These are phyloP conservation scores for Barbatosphaeria neglecta DNA, from an alignment of 495 filamentous ascomycete species.

Conservation along the genomic window DNA sequence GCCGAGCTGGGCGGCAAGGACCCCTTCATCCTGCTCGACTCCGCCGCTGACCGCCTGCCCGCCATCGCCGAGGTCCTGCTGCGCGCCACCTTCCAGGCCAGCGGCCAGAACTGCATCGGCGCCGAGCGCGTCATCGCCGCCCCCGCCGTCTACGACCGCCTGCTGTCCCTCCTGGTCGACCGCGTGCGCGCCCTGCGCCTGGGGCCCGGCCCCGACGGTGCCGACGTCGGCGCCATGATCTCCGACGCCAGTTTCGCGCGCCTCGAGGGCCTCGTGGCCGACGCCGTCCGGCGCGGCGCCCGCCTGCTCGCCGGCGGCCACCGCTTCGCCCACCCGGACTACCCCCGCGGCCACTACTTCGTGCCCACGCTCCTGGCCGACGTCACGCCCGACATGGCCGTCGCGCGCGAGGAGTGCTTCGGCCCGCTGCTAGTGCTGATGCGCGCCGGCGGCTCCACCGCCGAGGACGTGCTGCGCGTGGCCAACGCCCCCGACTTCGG, in stretches of 20 bases:
- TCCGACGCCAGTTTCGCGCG: constrained; percentile 58
- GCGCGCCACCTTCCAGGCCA: constrained; percentile 86
- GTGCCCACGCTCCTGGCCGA: constrained; percentile 77
- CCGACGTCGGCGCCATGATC: constrained; percentile 85
- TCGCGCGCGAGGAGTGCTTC: constrained; percentile 86
- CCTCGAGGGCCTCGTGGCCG: constrained; percentile 58
- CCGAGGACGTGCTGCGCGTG: constrained; percentile 51
- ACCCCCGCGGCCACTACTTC: constrained; percentile 83
- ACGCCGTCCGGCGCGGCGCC: constrained; percentile 69
- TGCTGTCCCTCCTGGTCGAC: constrained; percentile 58
- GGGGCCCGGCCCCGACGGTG: constrained; percentile 35
- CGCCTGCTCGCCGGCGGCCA: constrained; percentile 73
- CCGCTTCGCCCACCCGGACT: constrained; percentile 51
- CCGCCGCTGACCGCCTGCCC: constrained; percentile 51
- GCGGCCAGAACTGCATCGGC: constrained; percentile 98
- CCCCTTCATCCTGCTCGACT: constrained; percentile 81
- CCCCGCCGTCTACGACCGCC: constrained; percentile 56
- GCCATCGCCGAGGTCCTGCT: constrained; percentile 70
- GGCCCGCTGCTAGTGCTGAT: constrained; percentile 81
- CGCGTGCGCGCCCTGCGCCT: constrained; percentile 62
- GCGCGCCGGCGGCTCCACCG: constrained; percentile 40
- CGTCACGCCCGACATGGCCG: constrained; percentile 65
- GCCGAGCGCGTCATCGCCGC: constrained; percentile 85
- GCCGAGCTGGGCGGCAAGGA: constrained; percentile 95
- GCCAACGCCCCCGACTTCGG: constrained; percentile 71